Base-by-base conservation (phyloP, 768 basidiomycete genomes). In the Cyclocybe cylindracea region DNA sequence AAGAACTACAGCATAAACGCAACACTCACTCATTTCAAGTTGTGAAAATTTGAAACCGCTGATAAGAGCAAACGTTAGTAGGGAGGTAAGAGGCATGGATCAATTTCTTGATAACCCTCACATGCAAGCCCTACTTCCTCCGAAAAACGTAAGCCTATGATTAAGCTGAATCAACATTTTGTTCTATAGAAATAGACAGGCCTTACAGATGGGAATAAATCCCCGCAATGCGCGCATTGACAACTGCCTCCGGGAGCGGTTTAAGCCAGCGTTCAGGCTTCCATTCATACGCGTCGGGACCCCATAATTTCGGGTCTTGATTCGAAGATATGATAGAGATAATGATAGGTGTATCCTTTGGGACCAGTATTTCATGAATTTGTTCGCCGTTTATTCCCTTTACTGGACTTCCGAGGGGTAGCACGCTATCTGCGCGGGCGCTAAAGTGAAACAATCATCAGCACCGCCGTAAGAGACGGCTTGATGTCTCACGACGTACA, bases 1-100 rank as follows among this genome's bases (percentile, higher is more conserved):
- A 14, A 19, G n/a, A 8, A 29, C 35, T 18, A 4, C 16, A 14
- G 19, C 31, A 9, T 19, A 46, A 14, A 49, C 8, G 5, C 7
- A 29, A 46, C 11, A 64, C 74, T 10, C 52, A 79, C 79, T 79
- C 65, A 78, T 76, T 58, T 79, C 78, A 2, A 80, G 64, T 51
- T 80, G 73, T 1, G 78, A 71, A 64, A 82, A 80, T 58, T 80
- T 78, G 66, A 55, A 55, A 16, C 54, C 54, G 42, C 54, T 55
- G 5, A 45, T 42, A 4, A 45, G 42, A 8, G 55, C 41, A 10
- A 52, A 32, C 10, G 39, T 24, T 24, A 24, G 24, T 31, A 45
- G 47, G 2, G 7, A 50, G 54, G 75, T 74, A 76, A 32, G 34
- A 37, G 16, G 31, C 18, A 40, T 7, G 8, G 13, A n/a, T 7